These are phyloP conservation scores for Bisporella sp. DNA, from an alignment of 2,329 filamentous ascomycete species.

Conservation along the genomic window DNA sequence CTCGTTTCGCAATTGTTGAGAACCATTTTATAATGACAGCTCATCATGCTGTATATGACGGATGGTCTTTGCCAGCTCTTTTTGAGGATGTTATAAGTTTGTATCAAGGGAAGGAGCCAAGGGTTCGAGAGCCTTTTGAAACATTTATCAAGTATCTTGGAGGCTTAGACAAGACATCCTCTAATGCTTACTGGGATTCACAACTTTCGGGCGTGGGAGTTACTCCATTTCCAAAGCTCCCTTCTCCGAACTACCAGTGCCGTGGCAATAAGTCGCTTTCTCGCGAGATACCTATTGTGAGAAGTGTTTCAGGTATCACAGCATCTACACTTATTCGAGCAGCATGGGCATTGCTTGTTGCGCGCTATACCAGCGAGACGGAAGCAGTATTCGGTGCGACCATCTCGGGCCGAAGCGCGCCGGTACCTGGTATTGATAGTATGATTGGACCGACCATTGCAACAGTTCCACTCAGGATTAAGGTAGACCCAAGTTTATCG, in stretches of 20 bases:
- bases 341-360: conserved; percentile 33
- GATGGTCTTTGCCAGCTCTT: conserved; percentile 36
- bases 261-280: conserved; percentile 34
- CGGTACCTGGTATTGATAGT: conserved; percentile 31
- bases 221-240: conserved; percentile 21
- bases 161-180: conserved; percentile 9
- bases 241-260: conserved; percentile 37
- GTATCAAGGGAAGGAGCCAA: conserved; percentile 1
- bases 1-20: background rate
- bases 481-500: conserved; percentile 23
- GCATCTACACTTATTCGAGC: conserved; percentile 8
- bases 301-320: conserved; percentile 2
- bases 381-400: conserved; percentile 37
- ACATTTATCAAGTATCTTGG: conserved; percentile 38
- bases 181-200: background rate
- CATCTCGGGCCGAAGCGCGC: conserved; percentile 33
- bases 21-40: background rate
- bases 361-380: conserved; percentile 29
- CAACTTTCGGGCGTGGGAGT: background rate
- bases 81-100: conserved; percentile 18
- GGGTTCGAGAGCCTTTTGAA: conserved; percentile 29
- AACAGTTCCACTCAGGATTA: conserved; percentile 34
- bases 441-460: conserved; percentile 37
- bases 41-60: conserved; percentile 49
- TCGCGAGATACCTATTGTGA: conserved; percentile 1